Base-by-base conservation (phyloP, 371 early-diverging fungal species). In the Cokeromyces recurvatus region DNA sequence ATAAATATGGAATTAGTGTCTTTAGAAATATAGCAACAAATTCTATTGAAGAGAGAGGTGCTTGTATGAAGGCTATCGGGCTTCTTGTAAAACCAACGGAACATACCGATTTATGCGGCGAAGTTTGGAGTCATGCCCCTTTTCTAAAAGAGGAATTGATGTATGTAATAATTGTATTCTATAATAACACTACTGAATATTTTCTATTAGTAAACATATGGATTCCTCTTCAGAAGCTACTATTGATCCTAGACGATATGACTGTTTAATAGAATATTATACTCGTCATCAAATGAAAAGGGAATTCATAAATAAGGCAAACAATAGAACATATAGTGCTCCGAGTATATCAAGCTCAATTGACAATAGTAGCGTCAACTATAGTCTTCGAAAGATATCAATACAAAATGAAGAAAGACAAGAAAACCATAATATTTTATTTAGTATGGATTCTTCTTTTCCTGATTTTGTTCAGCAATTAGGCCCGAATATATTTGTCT, bases 61-160 rank as follows among this genome's bases (percentile, higher is more conserved):
- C 81, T 6, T 58, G 48, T 32, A 84, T 84, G 84, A 62, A 69
- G 9, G 63, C 79, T 5, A 62, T 81, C 4, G 84, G 81, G 1
- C 46, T 79, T 1, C 47, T 81, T n/a, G 77, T 83, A 0, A 50
- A 65, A 23, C 71, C 78, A 7, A 64, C 68, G 11, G 31, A 48
- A 4, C 62, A 64, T 10, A 70, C 74, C n/a, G 77, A 71, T 7
- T 38, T 64, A 6, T 71, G 67, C 48, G 79, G 73, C 6, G 48
- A 67, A 20, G 66, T 78, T 23, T 81, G 78, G 80, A 49, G 57
- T 15, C 81, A 83, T 42, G 51, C 56, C 6, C 53, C 40, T 4
- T 75, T 70, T 51, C 47, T 82, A 22, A 40, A 46, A 23, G 15
- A 35, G 7, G 51, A 62, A 44, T n/a, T 64, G 29, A 44, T 25